These are phyloP conservation scores for Aspergillus jensenii DNA, from an alignment of 2,329 filamentous ascomycete genomes.

Conservation along the genomic window DNA sequence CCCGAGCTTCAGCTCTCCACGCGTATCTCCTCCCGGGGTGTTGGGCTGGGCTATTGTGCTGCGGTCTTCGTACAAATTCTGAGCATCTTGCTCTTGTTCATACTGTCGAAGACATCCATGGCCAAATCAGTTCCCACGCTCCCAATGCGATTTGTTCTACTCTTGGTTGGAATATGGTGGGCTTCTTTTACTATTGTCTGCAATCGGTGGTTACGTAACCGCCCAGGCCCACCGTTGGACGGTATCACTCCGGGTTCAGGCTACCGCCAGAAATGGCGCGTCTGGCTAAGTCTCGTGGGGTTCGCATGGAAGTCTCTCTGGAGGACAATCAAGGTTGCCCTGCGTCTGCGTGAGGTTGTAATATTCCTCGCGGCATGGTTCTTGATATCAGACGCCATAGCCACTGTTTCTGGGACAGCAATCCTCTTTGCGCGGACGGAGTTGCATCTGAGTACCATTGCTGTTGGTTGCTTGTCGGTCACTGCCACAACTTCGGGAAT, in stretches of 20 bases:
- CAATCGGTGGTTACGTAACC: constrained; percentile 75
- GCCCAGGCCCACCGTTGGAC: constrained; percentile 73
- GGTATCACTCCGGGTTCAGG: constrained; percentile 13
- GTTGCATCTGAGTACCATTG: constrained; percentile 77
- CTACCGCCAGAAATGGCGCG: constrained; percentile 33
- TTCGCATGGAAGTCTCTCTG: constrained; percentile 83
- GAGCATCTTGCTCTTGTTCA: constrained; percentile 71
- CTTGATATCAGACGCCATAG: constrained; percentile 83
- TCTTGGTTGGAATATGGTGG: constrained; percentile 86
- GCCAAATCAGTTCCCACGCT: constrained; percentile 68
- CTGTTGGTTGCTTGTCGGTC: constrained; percentile 82
- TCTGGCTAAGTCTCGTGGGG: constrained; percentile 67
- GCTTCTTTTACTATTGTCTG: constrained; percentile 79
- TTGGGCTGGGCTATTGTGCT: constrained; percentile 84
- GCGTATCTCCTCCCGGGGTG: constrained; percentile 81
- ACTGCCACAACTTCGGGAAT: constrained; percentile 81
- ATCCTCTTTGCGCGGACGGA: constrained; percentile 91
- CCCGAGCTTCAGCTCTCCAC: constrained; percentile 77
- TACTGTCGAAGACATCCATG: constrained; percentile 36
- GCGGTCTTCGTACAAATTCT: constrained; percentile 79
- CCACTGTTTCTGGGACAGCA: constrained; percentile 85
- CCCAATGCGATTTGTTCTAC: constrained; percentile 77
- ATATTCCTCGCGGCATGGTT: constrained; percentile 89
- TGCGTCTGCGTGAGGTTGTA: constrained; percentile 69
- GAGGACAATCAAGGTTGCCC: constrained; percentile 71